Conservation (phyloP, 2,329 filamentous ascomycete genomes). For the Cladophialophora yegresii region DNA sequence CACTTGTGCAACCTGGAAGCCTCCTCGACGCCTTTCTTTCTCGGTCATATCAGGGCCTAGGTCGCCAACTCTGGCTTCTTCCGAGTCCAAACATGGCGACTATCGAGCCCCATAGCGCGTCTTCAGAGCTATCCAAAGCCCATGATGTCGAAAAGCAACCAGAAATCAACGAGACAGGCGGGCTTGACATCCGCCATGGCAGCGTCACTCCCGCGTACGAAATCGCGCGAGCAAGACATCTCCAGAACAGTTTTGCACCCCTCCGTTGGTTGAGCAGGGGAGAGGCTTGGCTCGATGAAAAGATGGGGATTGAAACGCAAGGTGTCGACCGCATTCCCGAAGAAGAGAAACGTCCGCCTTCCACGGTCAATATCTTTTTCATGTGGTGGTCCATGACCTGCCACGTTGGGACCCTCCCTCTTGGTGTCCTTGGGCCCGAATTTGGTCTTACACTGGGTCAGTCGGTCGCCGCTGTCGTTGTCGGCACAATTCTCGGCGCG, state of each 20-base stretch:
- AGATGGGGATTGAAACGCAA: conserved; percentile 52
- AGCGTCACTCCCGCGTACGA: conserved; percentile 31
- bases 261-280: conserved; percentile 30
- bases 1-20: background rate
- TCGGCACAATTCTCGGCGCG: conserved; percentile 47
- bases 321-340: conserved; percentile 52
- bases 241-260: conserved; percentile 31
- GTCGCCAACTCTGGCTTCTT: background rate
- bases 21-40: background rate
- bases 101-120: conserved; percentile 13
- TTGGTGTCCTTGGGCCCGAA: conserved; percentile 51
- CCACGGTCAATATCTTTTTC: conserved; percentile 48
- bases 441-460: conserved; percentile 52
- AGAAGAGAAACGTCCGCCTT: conserved; percentile 48
- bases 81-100: conserved; percentile 16
- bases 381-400: conserved; percentile 51
- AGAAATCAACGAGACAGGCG: conserved; percentile 3
- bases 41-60: background rate
- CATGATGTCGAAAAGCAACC: conserved; percentile 25
- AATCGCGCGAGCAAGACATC: conserved; percentile 27
- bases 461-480: conserved; percentile 45
- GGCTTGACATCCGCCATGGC: conserved; percentile 23
- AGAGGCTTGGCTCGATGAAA: conserved; percentile 49
- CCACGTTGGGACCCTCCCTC: conserved; percentile 45
- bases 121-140: conserved; percentile 18